These are phyloP conservation scores for Schizochytrium sp. DNA, from an alignment of 108 stramenopile species.

Conservation along the genomic window DNA sequence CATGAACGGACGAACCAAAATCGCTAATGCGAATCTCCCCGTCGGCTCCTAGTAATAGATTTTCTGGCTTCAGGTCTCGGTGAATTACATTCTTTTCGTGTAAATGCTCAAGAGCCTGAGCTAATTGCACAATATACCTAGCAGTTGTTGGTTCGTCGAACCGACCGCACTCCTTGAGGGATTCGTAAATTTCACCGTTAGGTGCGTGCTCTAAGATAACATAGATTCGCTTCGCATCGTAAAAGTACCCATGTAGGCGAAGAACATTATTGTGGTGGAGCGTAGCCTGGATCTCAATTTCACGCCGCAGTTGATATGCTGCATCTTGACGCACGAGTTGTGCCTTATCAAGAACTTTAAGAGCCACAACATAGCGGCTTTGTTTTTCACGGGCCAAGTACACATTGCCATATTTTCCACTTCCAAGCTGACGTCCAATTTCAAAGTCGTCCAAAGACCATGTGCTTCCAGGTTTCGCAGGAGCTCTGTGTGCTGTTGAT, in stretches of 20 bases:
- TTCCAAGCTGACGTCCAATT: slow-evolving; percentile 95
- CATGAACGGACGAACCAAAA: slow-evolving; percentile 77
- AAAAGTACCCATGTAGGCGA: slow-evolving; percentile 70
- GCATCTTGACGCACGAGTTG: slow-evolving; percentile 93
- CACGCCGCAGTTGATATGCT: slow-evolving; percentile 76
- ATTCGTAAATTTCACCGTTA: slow-evolving; percentile 74
- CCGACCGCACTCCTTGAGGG: neutral
- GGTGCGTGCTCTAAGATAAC: slow-evolving; percentile 73
- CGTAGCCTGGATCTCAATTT: slow-evolving; percentile 71
- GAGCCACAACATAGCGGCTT: slow-evolving; percentile 94
- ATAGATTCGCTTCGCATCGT: slow-evolving; percentile 70
- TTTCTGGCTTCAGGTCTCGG: slow-evolving; percentile 77
- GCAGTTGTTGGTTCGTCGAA: slow-evolving; percentile 44
- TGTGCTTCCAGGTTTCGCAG: neutral
- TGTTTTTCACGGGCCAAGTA: slow-evolving; percentile 94
- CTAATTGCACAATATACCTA: slow-evolving; percentile 62
- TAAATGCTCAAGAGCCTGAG: slow-evolving; percentile 65
- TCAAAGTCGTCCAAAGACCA: slow-evolving; percentile 94
- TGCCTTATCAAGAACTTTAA: slow-evolving; percentile 94
- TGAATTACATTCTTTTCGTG: slow-evolving; percentile 71
- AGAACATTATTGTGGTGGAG: slow-evolving; percentile 73
- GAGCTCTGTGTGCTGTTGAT: no score
- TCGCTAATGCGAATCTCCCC: slow-evolving; percentile 68
- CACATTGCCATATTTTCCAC: slow-evolving; percentile 95
- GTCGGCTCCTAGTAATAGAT: slow-evolving; percentile 66